Evolutionary conservation across 805 yeast genomes (phyloP).

Genomic region (Naumovozyma dairenensis): DNA sequence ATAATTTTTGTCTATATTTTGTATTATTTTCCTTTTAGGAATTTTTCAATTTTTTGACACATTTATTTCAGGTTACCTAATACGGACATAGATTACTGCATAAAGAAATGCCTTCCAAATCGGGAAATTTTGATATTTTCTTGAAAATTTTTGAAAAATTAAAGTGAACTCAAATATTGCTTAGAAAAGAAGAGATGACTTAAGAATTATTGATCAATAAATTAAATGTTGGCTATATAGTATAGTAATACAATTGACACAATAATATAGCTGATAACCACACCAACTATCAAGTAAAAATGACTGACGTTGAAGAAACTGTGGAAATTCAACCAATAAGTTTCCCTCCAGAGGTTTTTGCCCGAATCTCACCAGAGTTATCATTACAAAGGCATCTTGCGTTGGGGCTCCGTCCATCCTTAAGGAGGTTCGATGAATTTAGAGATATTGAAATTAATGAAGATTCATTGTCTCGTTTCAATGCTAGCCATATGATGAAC

Average conservation of each 20-base stretch:
- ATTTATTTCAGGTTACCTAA: too few relatives aligned
- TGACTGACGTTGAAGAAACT: conserved; percentile 15
- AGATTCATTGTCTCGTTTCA: conserved; percentile 32
- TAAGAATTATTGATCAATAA: too few relatives aligned
- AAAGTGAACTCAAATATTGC: too few relatives aligned
- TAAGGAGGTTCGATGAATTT: conserved; percentile 64
- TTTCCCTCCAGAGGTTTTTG: conserved; percentile 75
- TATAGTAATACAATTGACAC: not conserved
- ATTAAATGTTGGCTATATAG: not conserved
- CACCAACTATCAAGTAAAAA: not conserved
- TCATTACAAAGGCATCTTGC: conserved; percentile 72
- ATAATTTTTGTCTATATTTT: conserved; percentile 3
- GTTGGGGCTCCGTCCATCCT: conserved; percentile 65
- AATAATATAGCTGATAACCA: too few relatives aligned
- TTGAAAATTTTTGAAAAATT: too few relatives aligned
- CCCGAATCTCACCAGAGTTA: conserved; percentile 76
- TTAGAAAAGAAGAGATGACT: too few relatives aligned
- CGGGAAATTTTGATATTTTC: too few relatives aligned
- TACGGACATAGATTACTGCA: too few relatives aligned
- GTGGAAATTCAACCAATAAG: conserved; percentile 36
- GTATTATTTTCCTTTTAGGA: conserved; percentile 1
- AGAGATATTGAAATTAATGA: conserved; percentile 41
- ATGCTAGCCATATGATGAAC: conserved; percentile 26
- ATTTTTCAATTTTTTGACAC: not conserved
- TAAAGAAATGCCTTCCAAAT: too few relatives aligned